These are phyloP conservation scores for Acephala macrosclerotiorum DNA, from an alignment of 2,329 filamentous ascomycete genomes.

Conservation along the genomic window DNA sequence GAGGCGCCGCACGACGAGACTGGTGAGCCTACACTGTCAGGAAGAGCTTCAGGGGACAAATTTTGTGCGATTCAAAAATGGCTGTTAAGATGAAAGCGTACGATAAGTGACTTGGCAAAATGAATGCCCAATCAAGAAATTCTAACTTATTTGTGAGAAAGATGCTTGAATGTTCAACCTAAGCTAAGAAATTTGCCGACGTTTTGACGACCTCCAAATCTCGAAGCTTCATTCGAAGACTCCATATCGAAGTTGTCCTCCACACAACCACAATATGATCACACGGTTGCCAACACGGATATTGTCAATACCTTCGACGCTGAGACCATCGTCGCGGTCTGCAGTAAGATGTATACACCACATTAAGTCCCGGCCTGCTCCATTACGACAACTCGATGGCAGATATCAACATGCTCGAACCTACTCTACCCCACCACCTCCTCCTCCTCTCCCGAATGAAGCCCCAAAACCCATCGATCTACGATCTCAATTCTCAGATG, in stretches of 20 bases:
- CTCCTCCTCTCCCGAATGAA: conserved; percentile 10
- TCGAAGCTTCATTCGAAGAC: neutral
- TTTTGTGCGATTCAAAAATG: neutral
- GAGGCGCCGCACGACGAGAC: neutral
- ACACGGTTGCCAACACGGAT: conserved; percentile 24
- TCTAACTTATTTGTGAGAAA: too few species aligned
- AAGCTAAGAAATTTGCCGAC: neutral
- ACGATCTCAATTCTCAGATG: conserved; percentile 37
- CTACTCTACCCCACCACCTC: conserved; percentile 23
- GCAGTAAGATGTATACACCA: conserved; percentile 4
- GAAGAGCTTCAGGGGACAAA: neutral
- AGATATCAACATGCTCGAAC: conserved; percentile 14
- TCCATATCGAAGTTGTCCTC: neutral
- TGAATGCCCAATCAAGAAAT: neutral
- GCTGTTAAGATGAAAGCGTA: neutral
- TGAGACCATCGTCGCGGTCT: conserved; percentile 8
- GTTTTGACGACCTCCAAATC: conserved; percentile 5
- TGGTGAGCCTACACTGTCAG: neutral
- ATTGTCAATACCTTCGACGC: conserved; percentile 1
- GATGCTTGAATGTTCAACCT: neutral
- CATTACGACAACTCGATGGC: neutral
- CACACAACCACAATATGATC: conserved; percentile 53
- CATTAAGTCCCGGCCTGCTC: neutral
- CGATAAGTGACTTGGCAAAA: neutral
- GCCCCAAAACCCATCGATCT: conserved; percentile 27